phyloP scores from a whole-genome alignment of 345 rosid genomes.

The Salix dunnii region DNA sequence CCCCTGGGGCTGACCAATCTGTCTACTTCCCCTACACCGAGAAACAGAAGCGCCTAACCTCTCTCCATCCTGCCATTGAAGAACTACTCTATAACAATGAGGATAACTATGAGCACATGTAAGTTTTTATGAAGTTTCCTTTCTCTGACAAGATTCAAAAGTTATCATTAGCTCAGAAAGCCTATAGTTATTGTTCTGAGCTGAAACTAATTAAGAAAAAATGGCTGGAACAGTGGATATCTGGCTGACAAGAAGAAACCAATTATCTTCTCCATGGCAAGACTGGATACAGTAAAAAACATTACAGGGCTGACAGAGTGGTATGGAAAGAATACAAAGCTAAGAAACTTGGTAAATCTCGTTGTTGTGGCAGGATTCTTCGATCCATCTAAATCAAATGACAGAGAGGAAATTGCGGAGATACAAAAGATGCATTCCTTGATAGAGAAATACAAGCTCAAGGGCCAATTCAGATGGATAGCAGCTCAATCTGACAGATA shows the following conservation, averaged over 20 bases:
- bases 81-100: conserved; percentile 62
- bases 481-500: conserved; percentile 88
- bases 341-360: conserved; percentile 73
- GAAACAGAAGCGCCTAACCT: conserved; percentile 45
- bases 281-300: conserved; percentile 87
- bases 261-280: conserved; percentile 96
- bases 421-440: conserved; percentile 78
- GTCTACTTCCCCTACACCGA: conserved; percentile 77
- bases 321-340: conserved; percentile 81
- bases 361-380: conserved; percentile 92
- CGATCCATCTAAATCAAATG: conserved; percentile 67
- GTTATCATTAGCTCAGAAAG: not conserved
- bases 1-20: conserved; percentile 96
- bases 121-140: conserved; percentile 16
- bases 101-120: conserved; percentile 76
- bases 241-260: conserved; percentile 74
- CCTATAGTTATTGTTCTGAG: not conserved
- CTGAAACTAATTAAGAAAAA: not conserved
- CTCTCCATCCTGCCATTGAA: conserved; percentile 69
- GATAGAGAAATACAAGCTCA: conserved; percentile 68
- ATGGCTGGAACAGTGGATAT: conserved; percentile 56
- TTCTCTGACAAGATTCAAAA: not conserved
- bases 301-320: conserved; percentile 82
- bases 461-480: conserved; percentile 88
- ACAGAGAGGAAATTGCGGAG: conserved; percentile 85